Evolutionary conservation across 129 eudicot species (phyloP).

Genomic region (Pittosporum tobira): DNA sequence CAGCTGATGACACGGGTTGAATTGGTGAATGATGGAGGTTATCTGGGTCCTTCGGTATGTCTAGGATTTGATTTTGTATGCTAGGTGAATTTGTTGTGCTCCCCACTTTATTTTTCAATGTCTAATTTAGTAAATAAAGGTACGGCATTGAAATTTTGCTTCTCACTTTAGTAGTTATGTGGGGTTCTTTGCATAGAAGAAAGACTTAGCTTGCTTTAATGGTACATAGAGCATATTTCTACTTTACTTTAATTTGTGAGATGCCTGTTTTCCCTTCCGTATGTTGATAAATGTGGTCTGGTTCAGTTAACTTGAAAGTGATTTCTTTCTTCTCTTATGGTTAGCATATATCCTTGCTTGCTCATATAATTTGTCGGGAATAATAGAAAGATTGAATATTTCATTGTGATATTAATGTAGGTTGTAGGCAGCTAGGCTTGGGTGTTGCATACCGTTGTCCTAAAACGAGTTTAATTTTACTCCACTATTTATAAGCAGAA

Average conservation of each 20-base stretch:
- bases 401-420: too few species aligned
- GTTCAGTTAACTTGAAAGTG: neutral
- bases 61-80: conserved; percentile 9
- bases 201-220: neutral
- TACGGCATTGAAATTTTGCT: neutral
- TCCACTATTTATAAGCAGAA: too few species aligned
- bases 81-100: conserved; percentile 9
- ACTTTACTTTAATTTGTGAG: neutral
- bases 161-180: conserved; percentile 5
- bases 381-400: too few species aligned
- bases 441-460: too few species aligned
- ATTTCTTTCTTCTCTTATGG: too few species aligned
- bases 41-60: conserved; percentile 15
- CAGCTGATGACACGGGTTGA: conserved; percentile 18
- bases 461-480: too few species aligned
- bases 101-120: conserved; percentile 9
- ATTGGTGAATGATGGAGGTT: conserved; percentile 20
- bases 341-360: too few species aligned
- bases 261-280: neutral
- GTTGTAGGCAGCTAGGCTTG: too few species aligned
- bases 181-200: neutral
- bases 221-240: neutral
- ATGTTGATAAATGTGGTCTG: neutral
- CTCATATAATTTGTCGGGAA: too few species aligned
- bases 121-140: neutral